phyloP scores from a whole-genome alignment of 768 basidiomycete species.

The Lactarius indigo region DNA sequence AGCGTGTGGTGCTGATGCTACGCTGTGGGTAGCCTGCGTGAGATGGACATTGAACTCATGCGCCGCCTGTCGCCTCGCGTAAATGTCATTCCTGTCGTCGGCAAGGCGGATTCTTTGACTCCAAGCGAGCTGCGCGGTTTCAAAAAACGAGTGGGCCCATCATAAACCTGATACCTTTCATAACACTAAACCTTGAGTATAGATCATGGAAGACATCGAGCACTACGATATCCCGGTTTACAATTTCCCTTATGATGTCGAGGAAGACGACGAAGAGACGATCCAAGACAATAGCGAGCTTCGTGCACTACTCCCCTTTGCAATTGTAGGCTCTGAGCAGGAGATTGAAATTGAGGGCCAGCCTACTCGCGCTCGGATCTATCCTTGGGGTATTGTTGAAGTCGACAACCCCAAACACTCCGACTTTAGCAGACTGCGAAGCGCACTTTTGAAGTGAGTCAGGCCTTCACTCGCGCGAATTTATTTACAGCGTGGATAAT shows the following conservation, averaged over 20 bases:
- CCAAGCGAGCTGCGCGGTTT: constrained; percentile 90
- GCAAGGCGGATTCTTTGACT: constrained; percentile 94
- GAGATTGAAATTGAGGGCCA: constrained; percentile 93
- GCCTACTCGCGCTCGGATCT: constrained; percentile 87
- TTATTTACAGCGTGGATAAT: constrained; percentile 13
- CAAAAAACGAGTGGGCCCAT: constrained; percentile 76
- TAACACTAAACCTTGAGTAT: constrained; percentile 10
- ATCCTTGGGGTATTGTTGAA: constrained; percentile 98
- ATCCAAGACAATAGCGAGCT: constrained; percentile 97
- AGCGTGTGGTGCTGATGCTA: constrained; percentile 5
- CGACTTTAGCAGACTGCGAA: constrained; percentile 92
- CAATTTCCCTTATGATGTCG: constrained; percentile 99
- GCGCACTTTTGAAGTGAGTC: constrained; percentile 82
- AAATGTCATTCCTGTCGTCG: constrained; percentile 97
- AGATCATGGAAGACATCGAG: constrained; percentile 99
- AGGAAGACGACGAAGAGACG: constrained; percentile 99
- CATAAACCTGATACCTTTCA: not conserved
- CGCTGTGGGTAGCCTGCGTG: constrained; percentile 61
- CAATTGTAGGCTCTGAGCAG: constrained; percentile 95
- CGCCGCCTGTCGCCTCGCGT: constrained; percentile 95
- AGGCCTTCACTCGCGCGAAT: not conserved
- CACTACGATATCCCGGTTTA: constrained; percentile 98
- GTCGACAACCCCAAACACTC: constrained; percentile 99
- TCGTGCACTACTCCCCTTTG: constrained; percentile 89
- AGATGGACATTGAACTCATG: constrained; percentile 99